These are phyloP conservation scores for Tulasnella sp. DNA, from an alignment of 768 basidiomycete species.

Conservation along the genomic window DNA sequence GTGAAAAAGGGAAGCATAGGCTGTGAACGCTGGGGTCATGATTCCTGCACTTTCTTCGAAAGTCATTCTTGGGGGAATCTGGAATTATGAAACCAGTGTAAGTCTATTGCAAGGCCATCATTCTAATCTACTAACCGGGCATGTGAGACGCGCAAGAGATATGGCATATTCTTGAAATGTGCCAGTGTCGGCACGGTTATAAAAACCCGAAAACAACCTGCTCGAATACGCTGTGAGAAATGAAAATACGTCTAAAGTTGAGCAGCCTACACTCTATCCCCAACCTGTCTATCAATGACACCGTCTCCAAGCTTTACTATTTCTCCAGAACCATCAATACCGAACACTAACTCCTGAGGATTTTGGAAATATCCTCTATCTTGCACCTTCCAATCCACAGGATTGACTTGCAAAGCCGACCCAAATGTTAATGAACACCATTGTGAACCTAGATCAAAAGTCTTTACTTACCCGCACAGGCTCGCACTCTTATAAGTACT, in stretches of 20 bases:
- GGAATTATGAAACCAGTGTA: background rate
- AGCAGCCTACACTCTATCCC: slow-evolving; percentile 9
- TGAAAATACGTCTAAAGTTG: background rate
- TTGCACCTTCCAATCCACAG: background rate
- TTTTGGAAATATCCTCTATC: background rate
- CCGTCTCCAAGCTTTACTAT: background rate
- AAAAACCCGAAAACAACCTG: background rate
- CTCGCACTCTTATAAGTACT: background rate
- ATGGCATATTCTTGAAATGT: slow-evolving; percentile 7
- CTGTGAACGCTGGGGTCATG: background rate
- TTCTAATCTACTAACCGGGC: background rate
- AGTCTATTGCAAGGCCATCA: background rate
- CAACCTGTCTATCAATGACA: background rate
- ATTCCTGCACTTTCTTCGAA: slow-evolving; percentile 1
- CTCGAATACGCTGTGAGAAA: background rate
- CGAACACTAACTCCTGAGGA: background rate
- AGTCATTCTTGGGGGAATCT: slow-evolving; percentile 8
- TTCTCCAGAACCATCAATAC: slow-evolving; percentile 1
- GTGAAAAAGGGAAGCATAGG: slow-evolving; percentile 9
- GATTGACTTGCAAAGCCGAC: slow-evolving; percentile 2
- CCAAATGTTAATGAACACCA: background rate
- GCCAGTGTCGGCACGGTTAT: background rate
- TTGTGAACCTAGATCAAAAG: too few species aligned
- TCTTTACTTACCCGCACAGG: background rate
- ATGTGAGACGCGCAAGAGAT: background rate